Evolutionary conservation across 2,329 filamentous ascomycete genomes (phyloP).

Genomic region (Remersonia thermophila): DNA sequence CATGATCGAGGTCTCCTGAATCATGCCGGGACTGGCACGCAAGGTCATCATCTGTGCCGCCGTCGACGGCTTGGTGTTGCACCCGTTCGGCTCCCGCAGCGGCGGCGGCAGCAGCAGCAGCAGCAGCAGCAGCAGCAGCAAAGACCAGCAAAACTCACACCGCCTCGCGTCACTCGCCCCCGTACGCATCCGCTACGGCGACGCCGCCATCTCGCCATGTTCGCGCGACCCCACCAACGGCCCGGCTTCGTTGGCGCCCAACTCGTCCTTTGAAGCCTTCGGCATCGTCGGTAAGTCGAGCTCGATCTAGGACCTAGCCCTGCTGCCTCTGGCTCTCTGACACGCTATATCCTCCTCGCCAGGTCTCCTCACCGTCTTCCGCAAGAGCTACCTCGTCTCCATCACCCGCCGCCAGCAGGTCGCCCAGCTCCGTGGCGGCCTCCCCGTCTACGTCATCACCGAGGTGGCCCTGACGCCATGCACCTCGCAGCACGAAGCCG

Average conservation of each 20-base stretch:
- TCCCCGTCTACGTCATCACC: conserved; percentile 74
- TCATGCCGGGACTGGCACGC: conserved; percentile 65
- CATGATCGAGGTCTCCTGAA: neutral
- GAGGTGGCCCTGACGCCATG: conserved; percentile 87
- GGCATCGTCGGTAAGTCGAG: conserved; percentile 47
- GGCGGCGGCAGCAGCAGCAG: no score
- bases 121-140: conserved; percentile 18
- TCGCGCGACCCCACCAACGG: conserved; percentile 35
- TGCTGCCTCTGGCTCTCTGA: no score
- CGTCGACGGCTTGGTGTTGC: conserved; percentile 70
- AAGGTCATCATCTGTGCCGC: conserved; percentile 73
- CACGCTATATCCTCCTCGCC: no score
- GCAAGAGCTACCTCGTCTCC: conserved; percentile 70
- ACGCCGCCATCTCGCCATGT: conserved; percentile 34
- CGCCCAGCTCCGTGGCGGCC: conserved; percentile 63
- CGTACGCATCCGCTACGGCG: conserved; percentile 59
- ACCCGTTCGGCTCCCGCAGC: conserved; percentile 48
- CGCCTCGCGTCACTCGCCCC: conserved; percentile 30
- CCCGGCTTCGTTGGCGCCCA: conserved; percentile 24
- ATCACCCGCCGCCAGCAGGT: conserved; percentile 82
- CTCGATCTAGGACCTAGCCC: no score
- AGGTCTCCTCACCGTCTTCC: conserved; percentile 79
- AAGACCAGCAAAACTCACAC: conserved; percentile 35
- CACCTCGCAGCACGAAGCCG: conserved; percentile 61
- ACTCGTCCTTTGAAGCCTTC: conserved; percentile 45